Base-by-base conservation (phyloP, 2,329 filamentous ascomycete genomes). In the Fusarium nematophilum region DNA sequence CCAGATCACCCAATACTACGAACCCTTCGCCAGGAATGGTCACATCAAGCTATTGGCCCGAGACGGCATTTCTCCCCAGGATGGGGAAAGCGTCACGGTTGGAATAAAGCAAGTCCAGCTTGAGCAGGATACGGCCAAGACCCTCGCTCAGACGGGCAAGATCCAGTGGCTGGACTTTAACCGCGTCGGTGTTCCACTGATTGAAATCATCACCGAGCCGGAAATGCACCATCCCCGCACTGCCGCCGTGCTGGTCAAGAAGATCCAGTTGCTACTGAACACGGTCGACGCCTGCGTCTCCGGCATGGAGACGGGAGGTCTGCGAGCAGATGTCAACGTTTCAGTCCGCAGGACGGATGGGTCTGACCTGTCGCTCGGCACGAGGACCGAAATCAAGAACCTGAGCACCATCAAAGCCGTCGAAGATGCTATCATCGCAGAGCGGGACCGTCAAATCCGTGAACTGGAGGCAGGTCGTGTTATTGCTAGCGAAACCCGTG, bases 81-180 rank as follows among this genome's bases (percentile, higher is more conserved):
- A 93, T 67, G 90, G 90, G 1, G 81, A 89, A 14, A 77, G 82
- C n/a, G 77, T 97, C 15, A 82, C 79, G 0, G 83, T 99, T 43
- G 89, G 90, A 25, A 96, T 99, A 71, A 91, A 95, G 74, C 95
- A 98, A 75, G 85, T 99, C 8, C 95, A 99, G 76, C 89, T 99
- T 80, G 95, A 99, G 78, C 95, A 99, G 76, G 95, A 99, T 73
- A 98, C 95, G 1, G 95, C 93, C 64, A 98, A 98, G 76, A 97
- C 94, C 1, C 84, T 93, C 31, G 88, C 91, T 23, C 89, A 94
- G 66, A 86, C 90, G 2, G 87, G 86, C 10, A 87, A 85, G 10
- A 85, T 85, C 5, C 88, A 93, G 63, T 88, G 96, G 72, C 83
- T 99, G 21, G 95, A 99, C 73, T 93, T 97, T 77, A 98, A 98